Base-by-base conservation (phyloP, 1,139 yeast species). In the Hyphopichia wangnamkhiaoensis region DNA sequence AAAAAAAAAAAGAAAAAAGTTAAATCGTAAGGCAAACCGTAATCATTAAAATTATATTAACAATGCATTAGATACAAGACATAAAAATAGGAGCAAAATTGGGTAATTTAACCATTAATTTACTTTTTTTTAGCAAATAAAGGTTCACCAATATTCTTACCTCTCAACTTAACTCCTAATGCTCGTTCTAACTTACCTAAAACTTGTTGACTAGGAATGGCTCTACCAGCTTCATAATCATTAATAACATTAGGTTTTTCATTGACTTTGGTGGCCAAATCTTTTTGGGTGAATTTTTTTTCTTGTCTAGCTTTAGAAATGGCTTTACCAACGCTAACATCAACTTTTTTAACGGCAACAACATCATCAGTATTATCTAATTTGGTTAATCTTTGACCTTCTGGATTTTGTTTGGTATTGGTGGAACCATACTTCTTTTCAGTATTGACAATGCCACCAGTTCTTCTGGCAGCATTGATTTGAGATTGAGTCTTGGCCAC, bases 141-240 rank as follows among this genome's bases (percentile, higher is more conserved):
- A 32, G 98, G 96, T 57, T 84, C 82, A 47, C 98, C 98, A 55
- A 93, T 87, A 68, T 84, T 86, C 74, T 91, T 90, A 57, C 98
- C 98, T 72, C 98, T 82, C 62, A 93, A 80, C 73, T 90, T 93
- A 50, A 93, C 85, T 51, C 98, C 98, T 56, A 93, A 75, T 33
- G 86, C 96, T 65, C 97, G 80, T 72, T 93, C 98, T 65, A 94
- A 71, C 74, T 93, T 93, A 43, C 85, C 93, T 58, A 93, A 76
- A 40, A 93, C 69, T 68, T 90, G 98, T 73, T 94, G 98, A 72
- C 88, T 91, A 44, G 98, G 98, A 49, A 87, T 82, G 38, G 96
- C 98, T 63, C 96, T 82, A 43, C 96, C 98, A 40, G 95, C 90
- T 71, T 93, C 98, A 68, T 93, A 93, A 61, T 93, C 98, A 68